Evolutionary conservation across 805 yeast genomes (phyloP), one percentile per base, ranked within the genome.

Genomic region (Babjeviella inositovora): DNA sequence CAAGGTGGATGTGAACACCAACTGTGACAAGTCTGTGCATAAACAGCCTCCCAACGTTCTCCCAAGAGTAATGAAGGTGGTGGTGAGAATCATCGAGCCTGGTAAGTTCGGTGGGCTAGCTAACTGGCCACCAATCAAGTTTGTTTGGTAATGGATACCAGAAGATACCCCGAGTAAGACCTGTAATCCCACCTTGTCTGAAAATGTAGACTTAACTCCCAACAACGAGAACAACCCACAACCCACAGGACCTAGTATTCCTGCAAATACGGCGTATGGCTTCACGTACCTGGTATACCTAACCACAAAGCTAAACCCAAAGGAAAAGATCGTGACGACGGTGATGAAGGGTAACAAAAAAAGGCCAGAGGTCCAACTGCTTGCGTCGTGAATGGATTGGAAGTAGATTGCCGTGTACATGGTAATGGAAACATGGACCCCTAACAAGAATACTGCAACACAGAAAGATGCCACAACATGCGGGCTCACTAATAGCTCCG

Each of bases 41-140:
- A 66, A 18, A 2, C 70, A 49, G 20, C 63, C 59, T 11, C 62
- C 63, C 10, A 64, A 29, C 1, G 59, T 39, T 32, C 72, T 53
- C 9, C 39, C 37, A 34, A 61, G 62, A 30, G 53, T 50, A 27
- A 60, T 26, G 23, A 54, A 45, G 1, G 68, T 41, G 5, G 70
- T 62, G 2, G 63, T 49, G 39, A 64, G 37, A 22, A 67, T 60
- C 5, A 52, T 47, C 3, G 60, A 53, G 9, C 72, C 73, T 5
- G 62, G 53, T n/a, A n/a, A n/a, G 2, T 47, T 38, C 28, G 63
- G 59, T 16, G 74, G 70, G 7, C 68, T 66, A 12, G 51, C 42
- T 6, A 66, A 38, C 33, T 66, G 70, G 2, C 62, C 49, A 2
- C 57, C 38, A 15, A 62, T 34, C 22, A 62, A 42, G 9, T 52